These are phyloP conservation scores for Purpureocillium takamizusanense DNA, from an alignment of 2,329 filamentous ascomycete species.

Conservation along the genomic window DNA sequence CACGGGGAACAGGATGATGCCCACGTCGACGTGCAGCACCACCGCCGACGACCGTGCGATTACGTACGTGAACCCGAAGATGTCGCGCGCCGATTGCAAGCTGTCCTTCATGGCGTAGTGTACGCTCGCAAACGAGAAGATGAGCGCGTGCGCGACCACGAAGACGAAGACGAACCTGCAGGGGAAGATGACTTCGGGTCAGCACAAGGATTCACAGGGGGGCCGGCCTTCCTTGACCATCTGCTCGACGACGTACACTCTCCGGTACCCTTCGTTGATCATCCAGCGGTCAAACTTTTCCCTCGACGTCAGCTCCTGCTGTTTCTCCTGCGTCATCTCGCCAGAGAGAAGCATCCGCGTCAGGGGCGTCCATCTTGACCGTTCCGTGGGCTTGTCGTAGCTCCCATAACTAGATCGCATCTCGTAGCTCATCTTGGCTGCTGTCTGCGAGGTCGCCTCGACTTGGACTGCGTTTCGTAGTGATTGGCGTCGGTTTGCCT, in stretches of 20 bases:
- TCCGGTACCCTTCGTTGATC: constrained; percentile 78
- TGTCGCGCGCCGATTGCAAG: constrained; percentile 53
- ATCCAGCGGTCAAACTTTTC: constrained; percentile 80
- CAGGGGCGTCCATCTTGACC: constrained; percentile 74
- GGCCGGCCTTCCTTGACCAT: too few relatives aligned
- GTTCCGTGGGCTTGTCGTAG: constrained; percentile 45
- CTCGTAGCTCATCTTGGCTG: constrained; percentile 18
- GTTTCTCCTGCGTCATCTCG: constrained; percentile 67
- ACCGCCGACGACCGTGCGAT: constrained; percentile 69
- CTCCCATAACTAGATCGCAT: too few relatives aligned
- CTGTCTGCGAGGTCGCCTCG: constrained; percentile 3
- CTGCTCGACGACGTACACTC: constrained; percentile 54
- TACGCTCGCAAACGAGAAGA: constrained; percentile 73
- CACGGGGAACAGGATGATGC: constrained; percentile 70
- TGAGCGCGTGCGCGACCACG: constrained; percentile 61
- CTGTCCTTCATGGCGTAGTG: constrained; percentile 75
- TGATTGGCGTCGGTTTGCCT: not conserved
- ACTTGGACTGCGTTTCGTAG: constrained; percentile 2
- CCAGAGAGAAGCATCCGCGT: constrained; percentile 76
- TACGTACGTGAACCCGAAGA: constrained; percentile 67
- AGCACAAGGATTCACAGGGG: not conserved
- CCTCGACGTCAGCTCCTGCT: constrained; percentile 56
- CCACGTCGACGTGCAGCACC: constrained; percentile 73
- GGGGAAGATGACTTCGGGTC: not conserved
- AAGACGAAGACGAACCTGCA: constrained; percentile 68